Evolutionary conservation across 768 basidiomycete species (phyloP).

Genomic region (Tricholoma bakamatsutake): DNA sequence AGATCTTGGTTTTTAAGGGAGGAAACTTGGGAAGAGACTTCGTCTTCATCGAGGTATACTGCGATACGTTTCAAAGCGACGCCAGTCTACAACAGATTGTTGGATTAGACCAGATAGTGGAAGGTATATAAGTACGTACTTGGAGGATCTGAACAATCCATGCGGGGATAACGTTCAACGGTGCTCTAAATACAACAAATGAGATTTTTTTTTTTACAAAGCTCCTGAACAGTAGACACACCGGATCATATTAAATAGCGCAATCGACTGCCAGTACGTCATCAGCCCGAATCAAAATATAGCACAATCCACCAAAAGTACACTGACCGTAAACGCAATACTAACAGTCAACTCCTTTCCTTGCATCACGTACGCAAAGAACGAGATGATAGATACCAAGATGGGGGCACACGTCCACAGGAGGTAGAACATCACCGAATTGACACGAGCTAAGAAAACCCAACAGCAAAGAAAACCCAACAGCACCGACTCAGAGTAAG

Average conservation of each 20-base stretch:
- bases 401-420: conserved; percentile 78
- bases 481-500: not conserved
- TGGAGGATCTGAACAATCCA: conserved; percentile 78
- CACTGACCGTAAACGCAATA: conserved; percentile 70
- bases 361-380: conserved; percentile 65
- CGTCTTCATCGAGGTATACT: conserved; percentile 63
- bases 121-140: conserved; percentile 17
- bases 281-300: not conserved
- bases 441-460: conserved; percentile 49
- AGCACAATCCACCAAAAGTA: not conserved
- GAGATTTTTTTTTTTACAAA: not conserved
- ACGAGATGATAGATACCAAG: conserved; percentile 73
- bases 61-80: conserved; percentile 66
- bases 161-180: conserved; percentile 74
- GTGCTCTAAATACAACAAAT: conserved; percentile 32
- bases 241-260: conserved; percentile 83
- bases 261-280: conserved; percentile 46
- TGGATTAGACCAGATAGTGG: not conserved
- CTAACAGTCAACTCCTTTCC: conserved; percentile 73
- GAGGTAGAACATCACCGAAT: conserved; percentile 62
- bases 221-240: conserved; percentile 18
- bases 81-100: conserved; percentile 33
- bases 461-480: not conserved
- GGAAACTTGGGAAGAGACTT: conserved; percentile 63
- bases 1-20: conserved; percentile 42